Conservation (phyloP, 768 basidiomycete genomes). For the Kwoniella botswanensis region DNA sequence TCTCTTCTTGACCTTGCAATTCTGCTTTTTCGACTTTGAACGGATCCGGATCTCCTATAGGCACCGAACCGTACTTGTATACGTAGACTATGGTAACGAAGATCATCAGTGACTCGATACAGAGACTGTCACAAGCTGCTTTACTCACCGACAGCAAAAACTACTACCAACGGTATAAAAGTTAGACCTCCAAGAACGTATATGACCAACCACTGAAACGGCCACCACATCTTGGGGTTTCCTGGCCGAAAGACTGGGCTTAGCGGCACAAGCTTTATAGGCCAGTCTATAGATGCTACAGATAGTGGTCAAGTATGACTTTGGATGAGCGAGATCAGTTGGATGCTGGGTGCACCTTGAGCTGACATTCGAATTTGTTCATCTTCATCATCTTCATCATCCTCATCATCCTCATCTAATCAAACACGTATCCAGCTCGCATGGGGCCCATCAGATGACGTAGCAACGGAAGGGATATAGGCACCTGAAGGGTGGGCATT, state of each 20-base stretch:
- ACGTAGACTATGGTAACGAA: constrained; percentile 27
- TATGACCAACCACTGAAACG: constrained; percentile 62
- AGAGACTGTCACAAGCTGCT: not conserved
- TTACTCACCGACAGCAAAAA: constrained; percentile 61
- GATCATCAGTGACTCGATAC: not conserved
- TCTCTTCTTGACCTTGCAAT: constrained; percentile 43
- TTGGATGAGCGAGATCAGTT: too few relatives aligned
- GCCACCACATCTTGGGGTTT: constrained; percentile 43
- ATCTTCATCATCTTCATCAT: too few relatives aligned
- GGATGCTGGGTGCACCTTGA: too few relatives aligned
- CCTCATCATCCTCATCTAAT: too few relatives aligned
- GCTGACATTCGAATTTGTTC: too few relatives aligned
- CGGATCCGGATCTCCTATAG: constrained; percentile 68
- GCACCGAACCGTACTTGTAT: constrained; percentile 77
- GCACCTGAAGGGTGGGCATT: not conserved
- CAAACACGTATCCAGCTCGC: too few relatives aligned
- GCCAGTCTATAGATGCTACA: too few relatives aligned
- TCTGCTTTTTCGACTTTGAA: constrained; percentile 58
- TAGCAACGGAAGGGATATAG: not conserved
- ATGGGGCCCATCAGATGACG: not conserved
- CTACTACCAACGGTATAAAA: constrained; percentile 77
- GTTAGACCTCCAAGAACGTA: constrained; percentile 90
- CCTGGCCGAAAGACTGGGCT: not conserved
- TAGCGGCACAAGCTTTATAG: too few relatives aligned
- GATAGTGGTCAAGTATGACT: too few relatives aligned